phyloP scores from a whole-genome alignment of 2,329 filamentous ascomycete species.

The Pseudogymnoascus sp. region DNA sequence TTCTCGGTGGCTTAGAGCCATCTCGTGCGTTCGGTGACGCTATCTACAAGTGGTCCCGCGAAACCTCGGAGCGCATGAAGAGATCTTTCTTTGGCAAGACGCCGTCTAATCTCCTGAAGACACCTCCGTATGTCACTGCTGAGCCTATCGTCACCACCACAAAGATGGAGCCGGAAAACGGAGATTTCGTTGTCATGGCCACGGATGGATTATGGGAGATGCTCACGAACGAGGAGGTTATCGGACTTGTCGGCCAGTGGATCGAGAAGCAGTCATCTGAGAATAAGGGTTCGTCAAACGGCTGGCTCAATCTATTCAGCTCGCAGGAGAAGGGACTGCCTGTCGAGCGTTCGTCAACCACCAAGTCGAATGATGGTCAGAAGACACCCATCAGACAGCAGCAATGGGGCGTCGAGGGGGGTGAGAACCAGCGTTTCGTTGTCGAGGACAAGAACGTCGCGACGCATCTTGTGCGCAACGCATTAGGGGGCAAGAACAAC shows the following conservation, averaged over 20 bases:
- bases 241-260: conserved; percentile 95
- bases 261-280: conserved; percentile 63
- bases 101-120: conserved; percentile 70
- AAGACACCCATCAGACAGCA: conserved; percentile 79
- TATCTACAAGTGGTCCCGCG: conserved; percentile 89
- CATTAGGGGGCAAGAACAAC: conserved; percentile 82
- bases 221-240: conserved; percentile 96
- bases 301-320: conserved; percentile 62
- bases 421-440: conserved; percentile 74
- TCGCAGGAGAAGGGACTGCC: conserved; percentile 55
- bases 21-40: conserved; percentile 94
- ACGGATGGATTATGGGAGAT: conserved; percentile 98
- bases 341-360: conserved; percentile 58
- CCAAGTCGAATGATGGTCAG: conserved; percentile 56
- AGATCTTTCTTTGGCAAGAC: conserved; percentile 80
- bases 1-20: conserved; percentile 86
- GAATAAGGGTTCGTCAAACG: conserved; percentile 35
- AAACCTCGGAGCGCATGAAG: conserved; percentile 76
- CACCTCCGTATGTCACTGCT: conserved; percentile 93
- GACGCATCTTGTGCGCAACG: conserved; percentile 91
- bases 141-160: conserved; percentile 93
- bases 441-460: conserved; percentile 94
- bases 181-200: conserved; percentile 93
- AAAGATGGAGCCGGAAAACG: conserved; percentile 77
- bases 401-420: conserved; percentile 79